These are phyloP conservation scores for Calocybe indica DNA, from an alignment of 768 basidiomycete genomes.

Conservation along the genomic window DNA sequence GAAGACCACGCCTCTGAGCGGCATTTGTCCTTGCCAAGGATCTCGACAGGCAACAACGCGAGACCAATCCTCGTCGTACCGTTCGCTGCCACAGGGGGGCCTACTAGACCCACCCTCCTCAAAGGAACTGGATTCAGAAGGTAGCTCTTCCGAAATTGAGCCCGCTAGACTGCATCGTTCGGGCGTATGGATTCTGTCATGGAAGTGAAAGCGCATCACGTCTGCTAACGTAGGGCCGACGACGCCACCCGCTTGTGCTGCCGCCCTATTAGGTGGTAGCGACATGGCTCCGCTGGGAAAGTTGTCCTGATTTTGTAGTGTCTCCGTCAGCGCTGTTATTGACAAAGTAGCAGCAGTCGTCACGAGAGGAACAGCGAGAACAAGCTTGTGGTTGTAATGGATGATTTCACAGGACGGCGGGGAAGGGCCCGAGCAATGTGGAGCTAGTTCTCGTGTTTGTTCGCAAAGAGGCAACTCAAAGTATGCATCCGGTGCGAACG, in stretches of 20 bases:
- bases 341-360: constrained; percentile 33
- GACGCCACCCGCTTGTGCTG: constrained; percentile 21
- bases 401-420: constrained; percentile 25
- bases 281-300: constrained; percentile 14
- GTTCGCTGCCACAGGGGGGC: constrained; percentile 13
- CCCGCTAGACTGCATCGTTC: constrained; percentile 8
- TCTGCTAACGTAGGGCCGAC: constrained; percentile 33
- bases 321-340: constrained; percentile 29
- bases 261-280: constrained; percentile 29
- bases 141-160: constrained; percentile 6
- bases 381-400: constrained; percentile 36
- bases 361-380: constrained; percentile 33
- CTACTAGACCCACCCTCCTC: too few relatives aligned
- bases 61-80: constrained; percentile 43
- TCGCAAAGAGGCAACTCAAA: constrained; percentile 34
- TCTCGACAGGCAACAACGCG: constrained; percentile 38
- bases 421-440: constrained; percentile 23
- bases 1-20: constrained; percentile 36
- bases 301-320: constrained; percentile 20
- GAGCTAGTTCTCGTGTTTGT: constrained; percentile 13
- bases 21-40: constrained; percentile 24
- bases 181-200: constrained; percentile 27
- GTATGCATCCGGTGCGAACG: constrained; percentile 37
- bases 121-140: not conserved
- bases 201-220: constrained; percentile 29